Percentiles rank a stretch among this genome's conserved stretches.
Conservation (phyloP, 495 filamentous ascomycete genomes). For the Penicillium arizonense region DNA sequence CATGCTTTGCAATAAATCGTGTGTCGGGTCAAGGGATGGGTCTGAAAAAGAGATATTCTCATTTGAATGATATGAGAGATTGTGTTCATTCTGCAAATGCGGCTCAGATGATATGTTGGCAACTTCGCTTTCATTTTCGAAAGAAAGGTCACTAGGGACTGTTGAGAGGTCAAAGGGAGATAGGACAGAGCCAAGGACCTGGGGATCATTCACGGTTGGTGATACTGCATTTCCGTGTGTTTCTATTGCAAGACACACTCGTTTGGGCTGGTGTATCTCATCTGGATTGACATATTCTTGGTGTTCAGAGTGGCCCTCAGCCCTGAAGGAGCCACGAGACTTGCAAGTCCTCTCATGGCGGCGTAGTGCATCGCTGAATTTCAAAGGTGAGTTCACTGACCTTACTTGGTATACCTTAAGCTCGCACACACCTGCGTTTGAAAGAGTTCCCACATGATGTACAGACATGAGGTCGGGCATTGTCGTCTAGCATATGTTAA, state of each 20-base stretch:
- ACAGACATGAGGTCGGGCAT: constrained; percentile 19
- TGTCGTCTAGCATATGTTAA: constrained; percentile 11
- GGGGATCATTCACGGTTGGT: no score
- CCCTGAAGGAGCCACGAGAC: not conserved
- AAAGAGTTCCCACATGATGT: constrained; percentile 13
- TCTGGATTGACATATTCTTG: not conserved
- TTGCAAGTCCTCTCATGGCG: constrained; percentile 29
- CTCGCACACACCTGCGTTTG: constrained; percentile 9
- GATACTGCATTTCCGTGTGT: no score
- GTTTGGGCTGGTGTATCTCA: not conserved
- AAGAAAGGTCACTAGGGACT: not conserved
- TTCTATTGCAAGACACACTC: not conserved
- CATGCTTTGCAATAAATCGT: not conserved
- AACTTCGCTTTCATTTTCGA: not conserved
- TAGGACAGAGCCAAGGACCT: no score
- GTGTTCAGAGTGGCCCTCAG: not conserved
- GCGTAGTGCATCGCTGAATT: constrained; percentile 21
- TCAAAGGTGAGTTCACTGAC: not conserved
- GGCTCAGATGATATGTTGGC: not conserved
- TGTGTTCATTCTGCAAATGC: not conserved
- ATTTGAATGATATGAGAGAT: not conserved
- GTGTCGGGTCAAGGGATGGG: not conserved
- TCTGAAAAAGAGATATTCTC: not conserved
- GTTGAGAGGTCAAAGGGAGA: not conserved
- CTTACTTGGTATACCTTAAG: not conserved